Base-by-base conservation (phyloP, 2,329 filamentous ascomycete genomes). In the Fusarium redolens region DNA sequence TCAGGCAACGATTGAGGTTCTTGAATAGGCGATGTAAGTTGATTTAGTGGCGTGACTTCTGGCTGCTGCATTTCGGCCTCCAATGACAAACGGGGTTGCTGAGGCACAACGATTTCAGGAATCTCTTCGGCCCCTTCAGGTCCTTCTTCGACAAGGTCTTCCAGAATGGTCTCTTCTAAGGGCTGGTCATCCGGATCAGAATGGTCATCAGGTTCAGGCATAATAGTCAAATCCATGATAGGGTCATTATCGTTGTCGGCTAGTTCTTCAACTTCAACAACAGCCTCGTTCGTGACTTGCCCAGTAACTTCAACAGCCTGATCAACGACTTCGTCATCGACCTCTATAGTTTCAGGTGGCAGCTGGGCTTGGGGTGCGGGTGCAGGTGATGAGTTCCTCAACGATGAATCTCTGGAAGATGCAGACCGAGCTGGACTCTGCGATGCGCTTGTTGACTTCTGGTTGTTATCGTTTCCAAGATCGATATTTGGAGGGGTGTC, bases 401-500 rank as follows among this genome's bases (percentile, higher is more conserved):
- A 45, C 17, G 66, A 68, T 14, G 68, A 62, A 4, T 54, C 56
- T n/a, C 37, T 68, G 9, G 40, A 58, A 28, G 75, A 68, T 12
- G n/a, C 31, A 22, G 58, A 50, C 30, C 43, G 66, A 11, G 31
- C 25, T 18, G 73, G 72, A 22, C 41, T 57, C 14, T 69, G 69
- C 20, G 73, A 70, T 28, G 43, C 38, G 31, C 58, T 62, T 25
- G 50, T 61, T 22, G 74, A 71, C 55, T 78, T 80, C 17, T 61
- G 74, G 5, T 58, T 54, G 40, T 73, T 73, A 20, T 73, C 71
- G 12, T 64, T 60, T 38, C 77, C 74, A 45, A 57, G 45, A 28
- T 79, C 77, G 20, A 75, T 64, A 28, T 84, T 83, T 3, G 85
- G 84, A 20, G 84, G 84, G 59, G 84, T 88, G 71, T 88, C 83